Evolutionary conservation across 768 basidiomycete genomes (phyloP).

Genomic region (Flagelloscypha sp.): DNA sequence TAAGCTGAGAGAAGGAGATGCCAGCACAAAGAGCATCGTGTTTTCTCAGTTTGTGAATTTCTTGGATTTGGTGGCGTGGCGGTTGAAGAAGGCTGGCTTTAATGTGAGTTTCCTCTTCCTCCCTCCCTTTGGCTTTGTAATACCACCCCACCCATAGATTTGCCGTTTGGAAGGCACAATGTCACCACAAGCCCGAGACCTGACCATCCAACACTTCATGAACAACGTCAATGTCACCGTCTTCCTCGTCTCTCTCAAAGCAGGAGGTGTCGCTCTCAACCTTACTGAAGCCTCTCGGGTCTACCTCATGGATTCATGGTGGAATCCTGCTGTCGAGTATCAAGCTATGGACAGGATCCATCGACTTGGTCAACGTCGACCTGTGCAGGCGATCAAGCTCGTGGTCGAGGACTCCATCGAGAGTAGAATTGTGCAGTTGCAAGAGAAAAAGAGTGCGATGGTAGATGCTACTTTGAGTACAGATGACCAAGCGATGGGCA

Average conservation of each 20-base stretch:
- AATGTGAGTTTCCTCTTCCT: constrained; percentile 40
- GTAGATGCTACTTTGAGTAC: constrained; percentile 78
- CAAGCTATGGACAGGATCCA: constrained; percentile 97
- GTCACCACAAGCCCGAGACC: constrained; percentile 93
- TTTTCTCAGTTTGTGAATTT: constrained; percentile 96
- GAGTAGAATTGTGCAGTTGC: constrained; percentile 85
- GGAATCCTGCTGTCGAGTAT: constrained; percentile 83
- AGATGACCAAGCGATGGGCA: constrained; percentile 88
- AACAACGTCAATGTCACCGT: constrained; percentile 91
- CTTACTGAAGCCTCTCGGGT: constrained; percentile 88
- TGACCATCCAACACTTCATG: constrained; percentile 93
- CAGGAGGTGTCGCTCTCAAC: constrained; percentile 89
- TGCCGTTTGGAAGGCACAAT: constrained; percentile 95
- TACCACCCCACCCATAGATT: constrained; percentile 37
- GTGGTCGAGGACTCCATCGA: constrained; percentile 97
- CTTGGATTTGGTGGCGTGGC: constrained; percentile 86
- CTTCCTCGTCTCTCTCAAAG: constrained; percentile 95
- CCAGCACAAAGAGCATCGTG: constrained; percentile 92
- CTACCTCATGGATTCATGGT: constrained; percentile 97
- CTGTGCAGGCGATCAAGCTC: constrained; percentile 88
- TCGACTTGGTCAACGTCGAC: constrained; percentile 88
- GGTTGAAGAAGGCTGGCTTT: constrained; percentile 89
- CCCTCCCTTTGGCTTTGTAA: no score
- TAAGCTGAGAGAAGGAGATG: constrained; percentile 74
- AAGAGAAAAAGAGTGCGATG: constrained; percentile 97